Evolutionary conservation across 345 rosid species (phyloP).

Genomic region (Erysimum cheiranthoides): DNA sequence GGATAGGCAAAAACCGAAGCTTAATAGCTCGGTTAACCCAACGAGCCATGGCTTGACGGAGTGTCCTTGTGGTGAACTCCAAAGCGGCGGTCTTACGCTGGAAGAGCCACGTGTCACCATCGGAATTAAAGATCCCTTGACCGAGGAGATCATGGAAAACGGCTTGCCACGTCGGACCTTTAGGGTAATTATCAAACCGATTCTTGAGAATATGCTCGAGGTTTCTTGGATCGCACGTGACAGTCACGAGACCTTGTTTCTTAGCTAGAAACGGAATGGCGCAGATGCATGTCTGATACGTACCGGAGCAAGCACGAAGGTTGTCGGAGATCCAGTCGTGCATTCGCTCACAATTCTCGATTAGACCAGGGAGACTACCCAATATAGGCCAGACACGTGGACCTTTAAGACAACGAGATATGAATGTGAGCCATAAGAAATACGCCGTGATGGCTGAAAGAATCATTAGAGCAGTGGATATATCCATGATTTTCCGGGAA

Average conservation of each 20-base stretch:
- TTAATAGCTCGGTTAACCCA: conserved; percentile 87
- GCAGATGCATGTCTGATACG: conserved; percentile 97
- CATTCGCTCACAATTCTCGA: conserved; percentile 86
- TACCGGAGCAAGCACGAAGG: conserved; percentile 91
- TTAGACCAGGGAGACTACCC: conserved; percentile 93
- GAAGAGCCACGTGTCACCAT: conserved; percentile 92
- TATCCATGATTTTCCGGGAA: conserved; percentile 56
- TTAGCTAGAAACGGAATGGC: conserved; percentile 79
- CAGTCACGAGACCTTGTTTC: conserved; percentile 95
- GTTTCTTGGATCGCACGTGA: conserved; percentile 94
- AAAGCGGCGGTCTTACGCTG: conserved; percentile 97
- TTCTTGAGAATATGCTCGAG: conserved; percentile 85
- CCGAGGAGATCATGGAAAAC: conserved; percentile 95
- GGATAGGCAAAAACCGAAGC: conserved; percentile 71
- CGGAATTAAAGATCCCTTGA: conserved; percentile 91
- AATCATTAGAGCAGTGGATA: conserved; percentile 63
- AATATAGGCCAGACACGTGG: conserved; percentile 92
- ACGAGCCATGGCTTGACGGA: conserved; percentile 98
- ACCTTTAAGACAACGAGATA: conserved; percentile 78
- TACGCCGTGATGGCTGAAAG: conserved; percentile 75
- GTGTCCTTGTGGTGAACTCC: conserved; percentile 95
- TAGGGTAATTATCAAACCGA: conserved; percentile 91
- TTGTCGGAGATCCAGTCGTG: conserved; percentile 99
- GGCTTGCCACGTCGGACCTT: conserved; percentile 97
- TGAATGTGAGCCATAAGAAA: conserved; percentile 86